phyloP scores from a whole-genome alignment of 1,284 basidiomycete genomes.

The Austroboletus niveus region DNA sequence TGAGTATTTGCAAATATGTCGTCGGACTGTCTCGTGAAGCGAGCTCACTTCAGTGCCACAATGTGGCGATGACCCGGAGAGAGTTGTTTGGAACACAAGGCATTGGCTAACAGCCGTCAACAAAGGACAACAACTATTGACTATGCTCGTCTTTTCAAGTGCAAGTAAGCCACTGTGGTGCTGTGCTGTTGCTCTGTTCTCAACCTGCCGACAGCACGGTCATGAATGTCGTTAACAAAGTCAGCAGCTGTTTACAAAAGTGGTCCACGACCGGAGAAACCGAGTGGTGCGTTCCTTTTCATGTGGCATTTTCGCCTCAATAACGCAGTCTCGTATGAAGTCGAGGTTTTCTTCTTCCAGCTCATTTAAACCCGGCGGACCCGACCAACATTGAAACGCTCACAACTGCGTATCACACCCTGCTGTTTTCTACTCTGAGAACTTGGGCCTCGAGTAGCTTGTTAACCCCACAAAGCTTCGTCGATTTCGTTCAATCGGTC shows the following conservation, averaged over 20 bases:
- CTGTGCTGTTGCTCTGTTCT: slow-evolving; percentile 17
- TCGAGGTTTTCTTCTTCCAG: slow-evolving; percentile 53
- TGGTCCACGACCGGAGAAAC: slow-evolving; percentile 60
- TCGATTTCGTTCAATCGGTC: slow-evolving; percentile 62
- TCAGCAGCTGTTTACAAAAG: slow-evolving; percentile 44
- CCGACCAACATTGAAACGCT: slow-evolving; percentile 51
- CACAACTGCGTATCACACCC: slow-evolving; percentile 62
- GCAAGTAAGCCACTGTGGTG: slow-evolving; percentile 12
- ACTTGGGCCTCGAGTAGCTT: slow-evolving; percentile 50
- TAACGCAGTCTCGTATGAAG: slow-evolving; percentile 34
- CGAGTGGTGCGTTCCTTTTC: slow-evolving; percentile 50
- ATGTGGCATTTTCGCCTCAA: slow-evolving; percentile 12
- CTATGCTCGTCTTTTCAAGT: slow-evolving; percentile 23
- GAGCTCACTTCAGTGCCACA: too few relatives aligned
- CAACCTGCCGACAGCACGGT: slow-evolving; percentile 10
- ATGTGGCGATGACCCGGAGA: neutral
- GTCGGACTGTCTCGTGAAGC: too few relatives aligned
- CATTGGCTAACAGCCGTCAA: slow-evolving; percentile 27
- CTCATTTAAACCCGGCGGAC: slow-evolving; percentile 57
- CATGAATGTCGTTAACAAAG: slow-evolving; percentile 54
- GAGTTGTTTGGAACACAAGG: slow-evolving; percentile 21
- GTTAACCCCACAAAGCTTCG: slow-evolving; percentile 49
- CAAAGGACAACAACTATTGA: slow-evolving; percentile 25
- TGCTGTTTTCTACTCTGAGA: slow-evolving; percentile 55
- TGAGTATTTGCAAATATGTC: too few relatives aligned